Conservation (phyloP, 1,284 basidiomycete species). For the Singerocomus inundabilis region DNA sequence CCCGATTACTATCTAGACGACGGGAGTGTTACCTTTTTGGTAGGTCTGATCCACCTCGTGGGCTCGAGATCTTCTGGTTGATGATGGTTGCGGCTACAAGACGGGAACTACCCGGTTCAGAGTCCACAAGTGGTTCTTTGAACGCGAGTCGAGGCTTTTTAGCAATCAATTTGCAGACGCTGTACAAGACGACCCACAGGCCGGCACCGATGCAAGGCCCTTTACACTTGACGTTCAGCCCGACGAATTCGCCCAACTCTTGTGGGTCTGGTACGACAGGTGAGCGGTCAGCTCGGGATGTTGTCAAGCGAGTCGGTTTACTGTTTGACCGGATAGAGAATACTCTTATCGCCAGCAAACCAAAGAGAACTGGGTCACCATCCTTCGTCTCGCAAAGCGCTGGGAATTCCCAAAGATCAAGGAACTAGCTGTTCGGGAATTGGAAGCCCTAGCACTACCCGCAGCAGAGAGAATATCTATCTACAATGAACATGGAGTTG, state of each 20-base stretch:
- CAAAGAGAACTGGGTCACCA: conserved; percentile 26
- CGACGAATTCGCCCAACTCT: conserved; percentile 53
- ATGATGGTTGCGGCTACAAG: conserved; percentile 30
- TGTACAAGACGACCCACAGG: conserved; percentile 27
- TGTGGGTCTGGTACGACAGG: conserved; percentile 74
- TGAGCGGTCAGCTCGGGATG: conserved; percentile 22
- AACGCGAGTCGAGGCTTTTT: conserved; percentile 59
- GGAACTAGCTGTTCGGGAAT: conserved; percentile 24
- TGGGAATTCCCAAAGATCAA: conserved; percentile 31
- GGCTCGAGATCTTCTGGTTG: conserved; percentile 5
- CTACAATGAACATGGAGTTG: conserved; percentile 37
- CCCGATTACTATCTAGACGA: conserved; percentile 19
- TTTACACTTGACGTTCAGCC: conserved; percentile 49
- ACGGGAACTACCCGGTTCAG: conserved; percentile 49
- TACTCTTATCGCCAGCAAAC: conserved; percentile 22
- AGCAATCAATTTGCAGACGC: conserved; percentile 43
- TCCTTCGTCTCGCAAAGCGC: conserved; percentile 30
- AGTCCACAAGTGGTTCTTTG: conserved; percentile 64
- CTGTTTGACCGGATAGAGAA: conserved; percentile 12
- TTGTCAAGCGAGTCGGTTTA: background rate
- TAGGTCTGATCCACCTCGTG: conserved; percentile 9
- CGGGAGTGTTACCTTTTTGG: conserved; percentile 21
- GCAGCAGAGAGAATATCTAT: conserved; percentile 40
- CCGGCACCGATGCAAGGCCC: conserved; percentile 41
- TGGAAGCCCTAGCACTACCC: conserved; percentile 33